A percentile compares a stretch with the other conserved stretches of the same genome.
These are phyloP conservation scores for Guadua angustifolia DNA, from an alignment of 176 grass and related monocot species.

Conservation along the genomic window DNA sequence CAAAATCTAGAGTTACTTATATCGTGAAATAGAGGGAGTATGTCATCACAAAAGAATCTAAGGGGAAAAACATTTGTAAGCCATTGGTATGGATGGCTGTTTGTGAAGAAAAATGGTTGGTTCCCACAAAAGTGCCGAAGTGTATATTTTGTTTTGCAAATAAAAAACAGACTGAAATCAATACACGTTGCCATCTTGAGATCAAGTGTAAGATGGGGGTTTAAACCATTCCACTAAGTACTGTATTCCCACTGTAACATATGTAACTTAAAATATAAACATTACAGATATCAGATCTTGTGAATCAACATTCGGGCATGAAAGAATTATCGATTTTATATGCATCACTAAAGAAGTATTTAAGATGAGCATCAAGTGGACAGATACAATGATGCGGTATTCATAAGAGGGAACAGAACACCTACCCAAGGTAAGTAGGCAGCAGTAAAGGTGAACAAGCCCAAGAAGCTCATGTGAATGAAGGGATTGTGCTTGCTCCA, in stretches of 20 bases:
- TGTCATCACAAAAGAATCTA: background rate
- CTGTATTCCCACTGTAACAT: background rate
- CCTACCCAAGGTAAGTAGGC: conserved; percentile 97
- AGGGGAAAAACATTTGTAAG: background rate
- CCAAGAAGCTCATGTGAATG: conserved; percentile 98
- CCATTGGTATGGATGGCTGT: background rate
- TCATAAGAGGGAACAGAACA: background rate
- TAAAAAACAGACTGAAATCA: background rate
- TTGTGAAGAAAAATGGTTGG: background rate
- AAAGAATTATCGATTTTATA: background rate
- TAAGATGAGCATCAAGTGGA: conserved; percentile 19
- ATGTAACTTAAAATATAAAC: background rate
- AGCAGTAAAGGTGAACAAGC: conserved; percentile 95
- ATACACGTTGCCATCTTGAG: background rate
- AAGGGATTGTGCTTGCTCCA: conserved; percentile 99
- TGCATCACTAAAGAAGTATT: background rate
- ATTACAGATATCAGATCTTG: conserved; percentile 24
- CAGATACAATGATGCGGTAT: background rate
- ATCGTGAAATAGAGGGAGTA: background rate
- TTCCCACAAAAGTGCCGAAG: background rate
- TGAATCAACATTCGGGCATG: background rate
- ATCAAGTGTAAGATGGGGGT: background rate
- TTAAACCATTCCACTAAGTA: background rate
- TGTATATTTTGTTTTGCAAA: background rate
- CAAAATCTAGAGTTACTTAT: conserved; percentile 27